phyloP scores from a whole-genome alignment of 2,329 filamentous ascomycete species.

The Aspergillus tubingensis region DNA sequence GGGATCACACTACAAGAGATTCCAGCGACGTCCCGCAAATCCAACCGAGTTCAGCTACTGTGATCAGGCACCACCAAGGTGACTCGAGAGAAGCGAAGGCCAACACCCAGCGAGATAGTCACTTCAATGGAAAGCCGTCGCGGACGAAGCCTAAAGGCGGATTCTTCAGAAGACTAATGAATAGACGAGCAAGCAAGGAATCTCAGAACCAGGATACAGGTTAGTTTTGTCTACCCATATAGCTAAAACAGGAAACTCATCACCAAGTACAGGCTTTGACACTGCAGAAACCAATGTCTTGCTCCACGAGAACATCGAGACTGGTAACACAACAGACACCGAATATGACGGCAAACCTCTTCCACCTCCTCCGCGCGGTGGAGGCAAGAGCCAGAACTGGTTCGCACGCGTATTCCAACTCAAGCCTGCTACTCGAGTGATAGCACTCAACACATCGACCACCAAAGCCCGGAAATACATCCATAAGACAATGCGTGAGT shows the following conservation, averaged over 20 bases:
- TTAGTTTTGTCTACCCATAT: conserved; percentile 32
- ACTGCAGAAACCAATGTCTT: conserved; percentile 6
- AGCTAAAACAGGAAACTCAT: not conserved
- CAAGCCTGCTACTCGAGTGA: conserved; percentile 73
- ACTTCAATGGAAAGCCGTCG: conserved; percentile 9
- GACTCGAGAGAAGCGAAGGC: conserved; percentile 16
- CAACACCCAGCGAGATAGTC: not conserved
- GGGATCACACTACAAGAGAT: conserved; percentile 24
- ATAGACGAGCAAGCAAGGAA: conserved; percentile 47
- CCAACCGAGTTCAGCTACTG: conserved; percentile 29
- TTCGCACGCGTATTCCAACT: conserved; percentile 85
- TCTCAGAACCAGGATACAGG: conserved; percentile 35
- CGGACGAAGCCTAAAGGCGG: conserved; percentile 43
- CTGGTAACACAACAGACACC: conserved; percentile 21
- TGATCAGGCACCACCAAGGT: conserved; percentile 30
- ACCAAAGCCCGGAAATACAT: conserved; percentile 76
- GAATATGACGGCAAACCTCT: conserved; percentile 18
- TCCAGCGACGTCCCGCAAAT: conserved; percentile 28
- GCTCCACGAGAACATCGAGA: conserved; percentile 19
- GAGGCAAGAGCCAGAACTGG: conserved; percentile 70
- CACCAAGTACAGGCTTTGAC: conserved; percentile 12
- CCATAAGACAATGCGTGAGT: conserved; percentile 72
- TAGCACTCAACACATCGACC: conserved; percentile 75
- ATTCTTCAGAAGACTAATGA: conserved; percentile 57
- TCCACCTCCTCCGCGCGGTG: conserved; percentile 18